Percentiles rank a stretch among this genome's conserved stretches.
Evolutionary conservation across 805 yeast species (phyloP).

Genomic region (Teunomyces cretensis): DNA sequence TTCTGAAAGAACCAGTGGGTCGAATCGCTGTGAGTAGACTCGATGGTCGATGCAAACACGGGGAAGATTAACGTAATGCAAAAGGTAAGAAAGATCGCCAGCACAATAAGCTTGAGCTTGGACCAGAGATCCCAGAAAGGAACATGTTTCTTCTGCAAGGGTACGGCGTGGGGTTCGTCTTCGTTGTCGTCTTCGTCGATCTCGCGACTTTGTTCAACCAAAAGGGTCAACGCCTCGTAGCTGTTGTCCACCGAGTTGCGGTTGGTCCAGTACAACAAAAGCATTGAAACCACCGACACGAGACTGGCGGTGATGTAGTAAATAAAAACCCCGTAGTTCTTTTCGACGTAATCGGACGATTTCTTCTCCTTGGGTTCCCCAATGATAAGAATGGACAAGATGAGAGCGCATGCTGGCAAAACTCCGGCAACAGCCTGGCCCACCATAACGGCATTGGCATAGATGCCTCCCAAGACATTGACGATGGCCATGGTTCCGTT

Average conservation of each 20-base stretch:
- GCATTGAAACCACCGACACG: constrained; percentile 43
- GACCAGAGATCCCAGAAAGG: constrained; percentile 61
- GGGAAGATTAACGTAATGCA: constrained; percentile 79
- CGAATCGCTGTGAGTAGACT: constrained; percentile 42
- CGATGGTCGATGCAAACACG: constrained; percentile 76
- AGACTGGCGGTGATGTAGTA: constrained; percentile 55
- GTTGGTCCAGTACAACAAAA: constrained; percentile 36
- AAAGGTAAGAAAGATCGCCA: constrained; percentile 73
- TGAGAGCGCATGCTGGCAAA: constrained; percentile 73
- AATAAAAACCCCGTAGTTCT: constrained; percentile 39
- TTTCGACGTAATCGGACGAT: constrained; percentile 22
- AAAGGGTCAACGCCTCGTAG: background rate
- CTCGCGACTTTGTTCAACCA: background rate
- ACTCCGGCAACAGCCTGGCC: constrained; percentile 97
- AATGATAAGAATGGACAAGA: constrained; percentile 48
- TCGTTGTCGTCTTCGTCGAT: background rate
- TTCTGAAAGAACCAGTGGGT: constrained; percentile 42
- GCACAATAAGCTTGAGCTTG: constrained; percentile 61
- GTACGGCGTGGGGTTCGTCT: background rate
- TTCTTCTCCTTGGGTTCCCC: constrained; percentile 27
- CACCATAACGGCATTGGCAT: constrained; percentile 87
- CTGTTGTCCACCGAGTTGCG: constrained; percentile 1
- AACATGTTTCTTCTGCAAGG: constrained; percentile 39
- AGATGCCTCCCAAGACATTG: constrained; percentile 69
- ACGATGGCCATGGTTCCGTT: constrained; percentile 89